Base-by-base conservation (phyloP, 169 alveolate genomes). In the Plasmodium coatneyi region DNA sequence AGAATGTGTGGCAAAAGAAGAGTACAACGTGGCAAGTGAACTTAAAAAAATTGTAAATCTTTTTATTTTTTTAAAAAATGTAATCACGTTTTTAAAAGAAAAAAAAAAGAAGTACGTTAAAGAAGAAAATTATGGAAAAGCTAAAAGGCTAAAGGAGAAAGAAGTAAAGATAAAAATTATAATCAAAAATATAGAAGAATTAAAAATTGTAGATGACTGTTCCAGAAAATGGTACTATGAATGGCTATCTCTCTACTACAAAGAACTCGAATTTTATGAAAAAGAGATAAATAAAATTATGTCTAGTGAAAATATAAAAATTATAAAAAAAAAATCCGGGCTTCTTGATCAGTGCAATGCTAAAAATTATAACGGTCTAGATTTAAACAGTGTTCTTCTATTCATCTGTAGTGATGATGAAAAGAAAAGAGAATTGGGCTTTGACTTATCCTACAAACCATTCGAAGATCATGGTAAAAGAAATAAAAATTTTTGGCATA, bases 41-140 rank as follows among this genome's bases (percentile, higher is more conserved):
- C 81, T 87, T 78, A 87, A 87, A 80, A 87, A 87, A 87, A 87
- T 87, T 79, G 56, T 87, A 87, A 87, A 87, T 60, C 41, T 79
- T 78, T 87, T 87, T 80, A 56, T 87, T 78, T 87, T 79, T 87
- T 87, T 87, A 71, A 87, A 87, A 66, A 87, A 56, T 87, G 71
- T 71, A 56, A 87, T 87, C 36, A 78, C 87, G 41, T 87, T 87
- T 79, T 78, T 87, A 87, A 87, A 87, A 34, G 89, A 82, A 6
- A 87, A 87, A 79, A 87, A 87, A 87, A 87, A 80, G 74, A 87
- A 78, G 46, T 87, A 87, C 71, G 93, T 87, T 32, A 87, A 56
- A 78, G 93, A 87, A 56, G 93, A 87, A 39, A 87, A 87, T 87
- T 87, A 87, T 87, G 87, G 87, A 56, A 87, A 87, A 34, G 93